Percentiles rank a stretch among this genome's conserved stretches.
These are phyloP conservation scores for Diutina neorugosa DNA, from an alignment of 1,139 yeast species.

Conservation along the genomic window DNA sequence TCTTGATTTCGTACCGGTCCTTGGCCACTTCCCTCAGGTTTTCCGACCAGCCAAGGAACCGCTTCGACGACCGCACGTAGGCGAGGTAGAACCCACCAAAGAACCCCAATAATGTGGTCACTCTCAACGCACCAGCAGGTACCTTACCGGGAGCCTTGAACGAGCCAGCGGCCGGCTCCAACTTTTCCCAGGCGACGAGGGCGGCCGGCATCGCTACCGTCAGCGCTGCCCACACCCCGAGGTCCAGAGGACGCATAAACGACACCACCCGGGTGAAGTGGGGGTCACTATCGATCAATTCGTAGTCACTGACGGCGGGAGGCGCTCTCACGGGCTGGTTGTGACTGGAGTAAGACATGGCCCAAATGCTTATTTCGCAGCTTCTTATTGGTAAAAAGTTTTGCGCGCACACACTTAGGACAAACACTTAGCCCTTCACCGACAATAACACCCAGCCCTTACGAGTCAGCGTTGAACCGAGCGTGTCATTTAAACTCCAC, in stretches of 20 bases:
- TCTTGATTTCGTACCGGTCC: conserved; percentile 67
- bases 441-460: too few species aligned
- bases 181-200: conserved; percentile 47
- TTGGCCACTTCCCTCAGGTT: conserved; percentile 58
- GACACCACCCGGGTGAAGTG: conserved; percentile 60
- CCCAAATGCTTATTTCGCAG: neutral
- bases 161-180: conserved; percentile 52
- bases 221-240: conserved; percentile 52
- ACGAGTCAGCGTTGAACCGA: too few species aligned
- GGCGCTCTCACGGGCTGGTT: conserved; percentile 3
- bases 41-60: conserved; percentile 75
- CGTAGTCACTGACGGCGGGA: conserved; percentile 22
- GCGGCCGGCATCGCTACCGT: conserved; percentile 54
- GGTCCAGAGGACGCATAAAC: conserved; percentile 63
- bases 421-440: neutral
- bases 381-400: conserved; percentile 1
- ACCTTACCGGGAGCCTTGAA: conserved; percentile 41
- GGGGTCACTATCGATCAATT: conserved; percentile 70
- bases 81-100: conserved; percentile 64
- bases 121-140: conserved; percentile 47
- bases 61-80: conserved; percentile 49
- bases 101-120: conserved; percentile 48
- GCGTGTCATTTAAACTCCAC: too few species aligned
- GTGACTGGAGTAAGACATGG: conserved; percentile 2
- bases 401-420: neutral